Percentiles rank a stretch among this genome's conserved stretches.
Conservation (phyloP, 148 eudicot genomes). For the Gaultheria prostrata region DNA sequence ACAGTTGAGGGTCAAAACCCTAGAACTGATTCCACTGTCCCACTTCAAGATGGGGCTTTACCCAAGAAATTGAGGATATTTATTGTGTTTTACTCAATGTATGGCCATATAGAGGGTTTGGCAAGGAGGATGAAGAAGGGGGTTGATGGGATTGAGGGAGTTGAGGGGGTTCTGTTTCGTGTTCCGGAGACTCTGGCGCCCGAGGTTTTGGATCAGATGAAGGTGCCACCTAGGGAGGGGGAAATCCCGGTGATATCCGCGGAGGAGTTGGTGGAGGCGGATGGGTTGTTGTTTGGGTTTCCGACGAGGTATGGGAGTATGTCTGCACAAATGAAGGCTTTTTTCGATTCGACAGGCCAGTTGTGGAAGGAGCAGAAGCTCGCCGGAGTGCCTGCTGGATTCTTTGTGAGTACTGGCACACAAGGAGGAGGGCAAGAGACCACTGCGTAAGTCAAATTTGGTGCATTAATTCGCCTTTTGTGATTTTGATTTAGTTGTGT, state of each 20-base stretch:
- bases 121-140: conserved; percentile 74
- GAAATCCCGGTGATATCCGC: conserved; percentile 56
- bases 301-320: conserved; percentile 86
- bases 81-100: conserved; percentile 82
- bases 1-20: conserved; percentile 12
- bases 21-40: conserved; percentile 6
- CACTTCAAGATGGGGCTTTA: conserved; percentile 18
- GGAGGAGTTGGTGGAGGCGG: conserved; percentile 51
- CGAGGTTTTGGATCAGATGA: conserved; percentile 63
- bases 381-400: conserved; percentile 89
- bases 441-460: conserved; percentile 60
- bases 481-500: not conserved
- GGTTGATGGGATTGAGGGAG: conserved; percentile 65
- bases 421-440: conserved; percentile 98
- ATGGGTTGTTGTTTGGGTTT: conserved; percentile 85
- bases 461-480: not conserved
- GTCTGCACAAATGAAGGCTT: conserved; percentile 95
- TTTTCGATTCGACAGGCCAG: conserved; percentile 72
- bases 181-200: conserved; percentile 67
- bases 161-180: conserved; percentile 63
- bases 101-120: conserved; percentile 71
- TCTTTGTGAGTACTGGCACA: conserved; percentile 85
- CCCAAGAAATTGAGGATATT: conserved; percentile 41
- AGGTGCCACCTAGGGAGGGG: conserved; percentile 63
- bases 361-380: conserved; percentile 81